Evolutionary conservation across 306 rosid species (phyloP).

Genomic region (Malus sylvestris): DNA sequence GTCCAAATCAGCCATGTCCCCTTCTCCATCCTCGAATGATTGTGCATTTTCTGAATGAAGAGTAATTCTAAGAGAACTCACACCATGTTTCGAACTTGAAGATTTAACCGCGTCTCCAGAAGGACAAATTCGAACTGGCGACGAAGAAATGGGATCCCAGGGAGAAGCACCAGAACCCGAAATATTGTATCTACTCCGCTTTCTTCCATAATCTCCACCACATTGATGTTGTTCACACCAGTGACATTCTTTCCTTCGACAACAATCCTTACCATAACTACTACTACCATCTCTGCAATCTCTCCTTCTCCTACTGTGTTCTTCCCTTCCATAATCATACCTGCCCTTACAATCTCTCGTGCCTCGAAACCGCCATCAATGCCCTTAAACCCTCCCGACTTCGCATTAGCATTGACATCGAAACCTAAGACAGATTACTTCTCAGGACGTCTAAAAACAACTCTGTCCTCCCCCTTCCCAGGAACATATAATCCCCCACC

Average conservation of each 20-base stretch:
- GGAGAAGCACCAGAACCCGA: slow-evolving; percentile 34
- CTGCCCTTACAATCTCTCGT: slow-evolving; percentile 11
- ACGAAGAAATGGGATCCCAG: slow-evolving; percentile 78
- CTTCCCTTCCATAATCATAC: slow-evolving; percentile 23
- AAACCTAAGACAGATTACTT: slow-evolving; percentile 70
- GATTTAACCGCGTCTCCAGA: slow-evolving; percentile 56
- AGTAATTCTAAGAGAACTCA: slow-evolving; percentile 43
- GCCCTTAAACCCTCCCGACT: slow-evolving; percentile 26
- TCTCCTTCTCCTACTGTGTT: slow-evolving; percentile 37
- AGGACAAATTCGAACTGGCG: slow-evolving; percentile 75
- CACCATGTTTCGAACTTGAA: slow-evolving; percentile 44
- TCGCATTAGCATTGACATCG: slow-evolving; percentile 59
- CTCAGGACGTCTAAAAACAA: slow-evolving; percentile 48
- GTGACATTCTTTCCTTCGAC: neutral
- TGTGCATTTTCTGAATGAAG: slow-evolving; percentile 39
- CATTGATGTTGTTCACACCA: slow-evolving; percentile 37
- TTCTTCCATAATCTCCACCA: slow-evolving; percentile 38
- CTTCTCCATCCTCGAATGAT: slow-evolving; percentile 23
- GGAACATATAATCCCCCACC: slow-evolving; percentile 60
- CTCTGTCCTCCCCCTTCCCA: slow-evolving; percentile 68
- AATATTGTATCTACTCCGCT: slow-evolving; percentile 48
- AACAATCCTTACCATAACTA: neutral
- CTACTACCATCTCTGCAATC: slow-evolving; percentile 36
- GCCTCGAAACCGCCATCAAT: neutral
- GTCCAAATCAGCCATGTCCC: slow-evolving; percentile 31